Base-by-base conservation (phyloP, 768 basidiomycete species). In the Mycena haematopus region DNA sequence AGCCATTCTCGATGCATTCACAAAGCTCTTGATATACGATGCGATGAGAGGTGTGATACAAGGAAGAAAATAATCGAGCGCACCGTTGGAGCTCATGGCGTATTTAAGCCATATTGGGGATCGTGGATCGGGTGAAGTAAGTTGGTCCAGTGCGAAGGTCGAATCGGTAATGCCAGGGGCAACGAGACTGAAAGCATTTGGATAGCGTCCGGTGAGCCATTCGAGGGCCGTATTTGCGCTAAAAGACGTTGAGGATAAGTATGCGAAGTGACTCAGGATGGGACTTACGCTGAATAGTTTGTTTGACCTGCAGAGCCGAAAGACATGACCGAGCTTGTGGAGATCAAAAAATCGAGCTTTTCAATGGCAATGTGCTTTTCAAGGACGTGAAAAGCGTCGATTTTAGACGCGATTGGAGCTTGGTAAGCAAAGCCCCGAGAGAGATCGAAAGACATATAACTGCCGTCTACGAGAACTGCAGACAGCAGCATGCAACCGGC, bases 251-350 rank as follows among this genome's bases (percentile, higher is more conserved):
- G n/a, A n/a, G 24, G 49, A 31, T n/a, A n/a, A n/a, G n/a, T 29
- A 21, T 15, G 10, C 29, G 29, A 33, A 46, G 40, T 0, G n/a
- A 7, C 6, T 31, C 29, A 59, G 1, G 44, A 19, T 22, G 36
- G 36, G 22, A 61, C 65, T 60, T 51, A 77, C 75, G 70, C 69
- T 5, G 75, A 70, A 65, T 79, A 79, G 55, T 78, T 80, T 1
- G 76, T 72, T 63, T 79, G 79, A 6, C 78, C 79, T n/a, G 68
- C 67, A 54, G 66, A 73, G 15, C 79, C 79, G 62, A 77, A 76
- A 22, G 58, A 63, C 8, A 73, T 60, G 6, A 76, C 72, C 1
- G 78, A 77, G 0, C 76, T 75, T 36, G 77, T 71, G 1, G 71
- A 65, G 51, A 79, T 62, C 19, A 78, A 60, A 60, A 79, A 80